A percentile compares a stretch with the other conserved stretches of the same genome.
Evolutionary conservation across 75 land plant species (phyloP).

Genomic region (Cunninghamia lanceolata): DNA sequence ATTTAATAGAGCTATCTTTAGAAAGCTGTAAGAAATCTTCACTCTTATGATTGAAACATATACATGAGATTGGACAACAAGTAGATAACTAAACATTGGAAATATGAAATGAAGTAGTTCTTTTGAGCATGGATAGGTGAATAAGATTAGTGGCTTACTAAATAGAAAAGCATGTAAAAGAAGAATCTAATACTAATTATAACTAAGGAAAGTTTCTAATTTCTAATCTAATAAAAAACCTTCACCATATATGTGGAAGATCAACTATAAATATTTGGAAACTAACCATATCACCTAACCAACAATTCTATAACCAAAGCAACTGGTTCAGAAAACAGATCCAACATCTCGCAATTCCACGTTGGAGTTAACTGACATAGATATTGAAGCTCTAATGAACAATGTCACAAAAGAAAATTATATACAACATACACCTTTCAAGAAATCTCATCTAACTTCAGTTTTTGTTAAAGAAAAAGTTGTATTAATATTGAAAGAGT

Average conservation of each 20-base stretch:
- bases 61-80: background rate
- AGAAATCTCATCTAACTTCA: background rate
- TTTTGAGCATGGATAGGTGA: background rate
- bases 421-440: background rate
- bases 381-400: background rate
- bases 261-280: background rate
- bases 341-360: background rate
- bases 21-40: background rate
- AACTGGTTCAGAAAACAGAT: background rate
- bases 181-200: background rate
- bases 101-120: background rate
- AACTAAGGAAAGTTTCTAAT: background rate
- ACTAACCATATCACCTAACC: background rate
- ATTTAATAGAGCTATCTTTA: background rate
- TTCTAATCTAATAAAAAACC: background rate
- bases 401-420: background rate
- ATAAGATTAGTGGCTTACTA: background rate
- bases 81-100: background rate
- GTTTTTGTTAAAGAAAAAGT: background rate
- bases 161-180: background rate
- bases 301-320: background rate
- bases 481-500: too few species aligned
- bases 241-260: background rate
- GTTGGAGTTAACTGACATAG: background rate
- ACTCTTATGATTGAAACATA: background rate